These are phyloP conservation scores for Dothistroma septosporum DNA, from an alignment of 2,329 filamentous ascomycete species.

Conservation along the genomic window DNA sequence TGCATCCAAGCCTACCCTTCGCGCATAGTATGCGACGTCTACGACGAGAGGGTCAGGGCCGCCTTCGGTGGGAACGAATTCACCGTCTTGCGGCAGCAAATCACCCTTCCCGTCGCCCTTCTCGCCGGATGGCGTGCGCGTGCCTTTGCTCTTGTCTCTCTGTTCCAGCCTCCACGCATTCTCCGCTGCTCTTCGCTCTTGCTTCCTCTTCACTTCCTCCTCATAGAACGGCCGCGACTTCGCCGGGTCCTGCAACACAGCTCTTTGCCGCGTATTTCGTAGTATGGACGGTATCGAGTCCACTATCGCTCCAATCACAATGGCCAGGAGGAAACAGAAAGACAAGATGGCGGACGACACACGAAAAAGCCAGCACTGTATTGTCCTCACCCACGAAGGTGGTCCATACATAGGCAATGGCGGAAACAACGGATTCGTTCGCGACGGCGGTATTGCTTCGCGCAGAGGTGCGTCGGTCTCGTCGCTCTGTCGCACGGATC, in stretches of 20 bases:
- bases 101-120: constrained; percentile 34
- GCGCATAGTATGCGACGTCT: constrained; percentile 80
- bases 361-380: constrained; percentile 65
- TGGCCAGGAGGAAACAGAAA: constrained; percentile 68
- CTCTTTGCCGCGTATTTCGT: constrained; percentile 48
- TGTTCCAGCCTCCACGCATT: constrained; percentile 56
- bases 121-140: constrained; percentile 42
- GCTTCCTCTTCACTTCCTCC: constrained; percentile 63
- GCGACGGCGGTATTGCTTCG: constrained; percentile 55
- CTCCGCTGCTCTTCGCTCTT: constrained; percentile 55
- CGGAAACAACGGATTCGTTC: constrained; percentile 78
- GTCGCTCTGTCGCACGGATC: constrained; percentile 40
- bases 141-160: constrained; percentile 39
- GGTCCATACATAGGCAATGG: constrained; percentile 78
- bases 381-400: constrained; percentile 58
- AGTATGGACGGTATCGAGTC: constrained; percentile 58
- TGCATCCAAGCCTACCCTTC: constrained; percentile 79
- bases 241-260: constrained; percentile 60
- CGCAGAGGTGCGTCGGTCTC: constrained; percentile 41
- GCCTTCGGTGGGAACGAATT: constrained; percentile 72
- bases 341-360: constrained; percentile 70
- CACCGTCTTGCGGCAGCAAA: constrained; percentile 38
- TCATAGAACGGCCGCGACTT: constrained; percentile 63
- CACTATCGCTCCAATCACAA: constrained; percentile 70
- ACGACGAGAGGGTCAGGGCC: constrained; percentile 73